These are phyloP conservation scores for Gnomoniopsis smithogilvyi DNA, from an alignment of 2,329 filamentous ascomycete species.

Conservation along the genomic window DNA sequence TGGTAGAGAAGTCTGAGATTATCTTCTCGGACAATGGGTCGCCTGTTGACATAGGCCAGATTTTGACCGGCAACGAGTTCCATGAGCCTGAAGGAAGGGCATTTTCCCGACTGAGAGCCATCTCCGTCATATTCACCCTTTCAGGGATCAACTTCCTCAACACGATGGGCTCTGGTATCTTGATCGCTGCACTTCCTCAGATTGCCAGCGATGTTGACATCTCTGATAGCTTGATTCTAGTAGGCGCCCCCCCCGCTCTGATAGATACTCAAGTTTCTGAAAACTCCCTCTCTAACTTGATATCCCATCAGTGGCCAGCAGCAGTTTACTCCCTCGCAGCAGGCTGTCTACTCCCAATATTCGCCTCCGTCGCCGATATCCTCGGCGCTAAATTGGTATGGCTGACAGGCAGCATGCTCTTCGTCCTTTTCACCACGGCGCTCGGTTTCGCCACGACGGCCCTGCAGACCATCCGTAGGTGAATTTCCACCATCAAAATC, in stretches of 20 bases:
- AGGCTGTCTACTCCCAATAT: constrained; percentile 29
- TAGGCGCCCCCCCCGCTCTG: neutral
- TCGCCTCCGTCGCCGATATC: constrained; percentile 35
- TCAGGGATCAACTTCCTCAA: constrained; percentile 33
- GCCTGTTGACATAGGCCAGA: no score
- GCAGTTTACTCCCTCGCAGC: constrained; percentile 23
- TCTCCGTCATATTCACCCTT: constrained; percentile 30
- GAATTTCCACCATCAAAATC: no score
- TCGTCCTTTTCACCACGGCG: constrained; percentile 30
- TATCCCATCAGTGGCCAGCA: constrained; percentile 21
- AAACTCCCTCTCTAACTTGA: neutral
- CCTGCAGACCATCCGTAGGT: constrained; percentile 34
- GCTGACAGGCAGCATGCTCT: constrained; percentile 31
- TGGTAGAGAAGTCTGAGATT: no score
- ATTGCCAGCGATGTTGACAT: constrained; percentile 34
- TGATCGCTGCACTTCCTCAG: constrained; percentile 34
- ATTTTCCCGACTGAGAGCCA: constrained; percentile 25
- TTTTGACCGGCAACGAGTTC: neutral
- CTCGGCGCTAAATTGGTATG: constrained; percentile 33
- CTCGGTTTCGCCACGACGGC: constrained; percentile 31
- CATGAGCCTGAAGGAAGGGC: neutral
- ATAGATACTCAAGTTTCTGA: neutral
- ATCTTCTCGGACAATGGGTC: no score
- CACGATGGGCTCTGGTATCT: constrained; percentile 34
- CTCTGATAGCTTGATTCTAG: constrained; percentile 26